Evolutionary conservation across 495 filamentous ascomycete species (phyloP).

Genomic region (Bathelium albidoporum): DNA sequence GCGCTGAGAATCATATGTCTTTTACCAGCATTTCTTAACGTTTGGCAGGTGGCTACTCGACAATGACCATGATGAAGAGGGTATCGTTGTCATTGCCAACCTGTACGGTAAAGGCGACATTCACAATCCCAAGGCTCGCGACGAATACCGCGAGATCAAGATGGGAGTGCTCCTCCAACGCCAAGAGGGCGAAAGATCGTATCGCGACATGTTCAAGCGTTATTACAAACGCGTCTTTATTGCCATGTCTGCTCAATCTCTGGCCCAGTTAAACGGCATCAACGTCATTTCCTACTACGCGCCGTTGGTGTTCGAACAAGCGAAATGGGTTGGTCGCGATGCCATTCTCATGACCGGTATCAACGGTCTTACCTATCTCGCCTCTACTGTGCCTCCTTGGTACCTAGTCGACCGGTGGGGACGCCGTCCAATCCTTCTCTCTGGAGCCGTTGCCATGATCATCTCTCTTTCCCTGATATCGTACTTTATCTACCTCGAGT

Average conservation of each 20-base stretch:
- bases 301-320: constrained; percentile 89
- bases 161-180: constrained; percentile 89
- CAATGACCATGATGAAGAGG: constrained; percentile 96
- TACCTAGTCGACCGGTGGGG: constrained; percentile 94
- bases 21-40: constrained; percentile 12
- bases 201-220: constrained; percentile 87
- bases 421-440: constrained; percentile 78
- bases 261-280: constrained; percentile 95
- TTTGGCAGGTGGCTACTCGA: constrained; percentile 78
- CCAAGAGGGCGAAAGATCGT: constrained; percentile 87
- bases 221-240: constrained; percentile 91
- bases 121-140: constrained; percentile 77
- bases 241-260: constrained; percentile 94
- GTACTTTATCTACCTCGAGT: constrained; percentile 87
- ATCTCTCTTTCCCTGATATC: constrained; percentile 85
- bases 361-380: constrained; percentile 83
- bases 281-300: constrained; percentile 99
- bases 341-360: constrained; percentile 97
- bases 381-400: constrained; percentile 91
- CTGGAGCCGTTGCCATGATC: constrained; percentile 83
- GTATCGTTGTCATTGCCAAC: constrained; percentile 95
- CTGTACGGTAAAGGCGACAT: constrained; percentile 93
- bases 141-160: constrained; percentile 97
- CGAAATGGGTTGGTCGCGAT: constrained; percentile 80
- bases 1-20: constrained; percentile 21